These are phyloP conservation scores for Oryza meridionalis DNA, from an alignment of 176 grass and related monocot genomes.

Conservation along the genomic window DNA sequence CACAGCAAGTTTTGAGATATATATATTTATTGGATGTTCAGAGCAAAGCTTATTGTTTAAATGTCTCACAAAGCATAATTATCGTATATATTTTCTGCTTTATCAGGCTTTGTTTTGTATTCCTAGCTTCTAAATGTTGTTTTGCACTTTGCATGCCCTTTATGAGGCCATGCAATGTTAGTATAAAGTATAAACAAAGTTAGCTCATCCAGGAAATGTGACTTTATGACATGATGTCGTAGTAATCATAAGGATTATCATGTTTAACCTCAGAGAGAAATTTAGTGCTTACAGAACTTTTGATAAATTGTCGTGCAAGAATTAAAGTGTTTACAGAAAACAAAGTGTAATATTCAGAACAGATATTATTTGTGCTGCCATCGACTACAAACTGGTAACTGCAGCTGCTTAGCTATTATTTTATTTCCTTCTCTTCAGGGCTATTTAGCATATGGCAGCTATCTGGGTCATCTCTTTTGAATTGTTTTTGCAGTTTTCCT, in stretches of 20 bases:
- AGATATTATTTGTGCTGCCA: slow-evolving; percentile 32
- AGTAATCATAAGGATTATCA: background rate
- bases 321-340: slow-evolving; percentile 33
- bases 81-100: slow-evolving; percentile 18
- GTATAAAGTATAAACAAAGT: slow-evolving; percentile 3
- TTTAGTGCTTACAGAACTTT: background rate
- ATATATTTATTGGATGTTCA: slow-evolving; percentile 51
- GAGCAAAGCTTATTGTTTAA: slow-evolving; percentile 19
- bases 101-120: slow-evolving; percentile 23
- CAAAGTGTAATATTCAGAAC: slow-evolving; percentile 31
- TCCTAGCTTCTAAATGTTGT: slow-evolving; percentile 14
- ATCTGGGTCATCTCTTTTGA: slow-evolving; percentile 27
- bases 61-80: slow-evolving; percentile 34
- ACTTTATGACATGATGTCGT: background rate
- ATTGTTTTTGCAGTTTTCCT: slow-evolving; percentile 15
- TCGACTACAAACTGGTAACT: slow-evolving; percentile 36
- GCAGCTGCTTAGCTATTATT: slow-evolving; percentile 21
- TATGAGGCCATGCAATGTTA: background rate
- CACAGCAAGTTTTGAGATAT: slow-evolving; percentile 54
- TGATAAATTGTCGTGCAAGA: slow-evolving; percentile 1
- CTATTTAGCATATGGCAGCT: slow-evolving; percentile 18
- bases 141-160: background rate
- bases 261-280: slow-evolving; percentile 11
- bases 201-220: background rate
- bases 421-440: slow-evolving; percentile 7